Evolutionary conservation across 2,329 filamentous ascomycete genomes (phyloP).

Genomic region (Phaeoacremonium minimum): DNA sequence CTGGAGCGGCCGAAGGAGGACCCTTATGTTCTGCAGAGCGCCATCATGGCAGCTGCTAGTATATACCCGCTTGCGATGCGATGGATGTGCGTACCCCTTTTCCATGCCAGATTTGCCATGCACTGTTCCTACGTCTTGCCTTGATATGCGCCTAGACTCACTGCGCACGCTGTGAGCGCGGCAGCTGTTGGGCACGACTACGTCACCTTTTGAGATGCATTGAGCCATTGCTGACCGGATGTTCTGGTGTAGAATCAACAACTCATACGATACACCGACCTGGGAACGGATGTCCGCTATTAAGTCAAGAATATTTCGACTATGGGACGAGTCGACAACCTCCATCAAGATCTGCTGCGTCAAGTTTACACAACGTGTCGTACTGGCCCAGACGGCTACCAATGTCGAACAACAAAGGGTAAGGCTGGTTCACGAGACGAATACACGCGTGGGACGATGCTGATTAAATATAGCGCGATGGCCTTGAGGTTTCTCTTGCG

Average conservation of each 20-base stretch:
- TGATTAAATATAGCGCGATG: slow-evolving; percentile 49
- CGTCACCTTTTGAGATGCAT: slow-evolving; percentile 15
- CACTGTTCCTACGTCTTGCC: background rate
- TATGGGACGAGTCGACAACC: slow-evolving; percentile 77
- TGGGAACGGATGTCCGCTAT: slow-evolving; percentile 89
- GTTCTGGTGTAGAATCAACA: slow-evolving; percentile 66
- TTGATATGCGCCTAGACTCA: no score
- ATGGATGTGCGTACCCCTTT: slow-evolving; percentile 73
- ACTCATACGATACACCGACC: slow-evolving; percentile 72
- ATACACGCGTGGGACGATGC: slow-evolving; percentile 1
- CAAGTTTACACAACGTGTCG: slow-evolving; percentile 93
- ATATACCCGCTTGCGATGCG: slow-evolving; percentile 89
- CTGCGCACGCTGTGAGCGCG: slow-evolving; percentile 13
- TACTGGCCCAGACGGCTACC: slow-evolving; percentile 83
- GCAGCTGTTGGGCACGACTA: slow-evolving; percentile 10
- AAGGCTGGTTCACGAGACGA: no score
- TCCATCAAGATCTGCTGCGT: slow-evolving; percentile 89
- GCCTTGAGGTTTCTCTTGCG: slow-evolving; percentile 80
- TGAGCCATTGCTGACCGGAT: slow-evolving; percentile 16
- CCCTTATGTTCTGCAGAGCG: slow-evolving; percentile 73
- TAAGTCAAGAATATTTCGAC: slow-evolving; percentile 80
- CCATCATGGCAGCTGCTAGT: slow-evolving; percentile 84
- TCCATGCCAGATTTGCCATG: background rate
- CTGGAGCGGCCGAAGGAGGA: slow-evolving; percentile 73
- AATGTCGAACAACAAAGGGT: slow-evolving; percentile 72